A percentile compares a stretch with the other conserved stretches of the same genome.
These are phyloP conservation scores for Cladorrhinum samala DNA, from an alignment of 495 filamentous ascomycete species.

Conservation along the genomic window DNA sequence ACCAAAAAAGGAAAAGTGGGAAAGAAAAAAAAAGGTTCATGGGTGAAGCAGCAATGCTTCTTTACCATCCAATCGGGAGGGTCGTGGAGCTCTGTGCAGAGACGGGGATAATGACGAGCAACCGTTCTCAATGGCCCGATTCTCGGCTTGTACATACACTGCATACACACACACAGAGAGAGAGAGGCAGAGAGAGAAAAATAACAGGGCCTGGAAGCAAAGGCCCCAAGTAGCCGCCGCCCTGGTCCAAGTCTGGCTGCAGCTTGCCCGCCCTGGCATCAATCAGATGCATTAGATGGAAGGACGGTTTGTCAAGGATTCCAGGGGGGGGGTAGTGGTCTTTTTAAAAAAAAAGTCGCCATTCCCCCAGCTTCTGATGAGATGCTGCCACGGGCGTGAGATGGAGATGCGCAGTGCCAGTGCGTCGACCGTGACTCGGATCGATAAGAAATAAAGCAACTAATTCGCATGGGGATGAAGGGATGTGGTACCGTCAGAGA, in stretches of 20 bases:
- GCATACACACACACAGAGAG: too few relatives aligned
- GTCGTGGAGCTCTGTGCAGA: neutral
- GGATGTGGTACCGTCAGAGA: conserved; percentile 8
- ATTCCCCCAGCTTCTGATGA: neutral
- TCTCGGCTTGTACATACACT: neutral
- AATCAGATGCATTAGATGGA: too few relatives aligned
- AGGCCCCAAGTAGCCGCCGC: too few relatives aligned
- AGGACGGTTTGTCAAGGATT: conserved; percentile 10
- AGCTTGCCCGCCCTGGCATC: too few relatives aligned
- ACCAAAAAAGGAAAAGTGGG: conserved; percentile 4
- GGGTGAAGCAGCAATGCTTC: neutral
- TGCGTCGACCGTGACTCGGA: too few relatives aligned
- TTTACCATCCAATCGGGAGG: conserved; percentile 11
- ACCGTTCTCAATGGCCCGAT: neutral
- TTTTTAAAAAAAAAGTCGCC: conserved; percentile 1
- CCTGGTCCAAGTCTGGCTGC: too few relatives aligned
- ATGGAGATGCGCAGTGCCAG: conserved; percentile 5
- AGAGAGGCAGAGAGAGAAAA: too few relatives aligned
- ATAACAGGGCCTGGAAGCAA: too few relatives aligned
- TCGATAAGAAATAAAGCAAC: conserved; percentile 1
- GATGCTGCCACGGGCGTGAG: too few relatives aligned
- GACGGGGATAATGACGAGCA: neutral
- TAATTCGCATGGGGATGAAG: neutral
- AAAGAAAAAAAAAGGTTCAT: conserved; percentile 7
- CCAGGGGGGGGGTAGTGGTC: conserved; percentile 13